Evolutionary conservation across 1,284 basidiomycete genomes (phyloP), one percentile per base, ranked within the genome.

Genomic region (Ustilago tritici): DNA sequence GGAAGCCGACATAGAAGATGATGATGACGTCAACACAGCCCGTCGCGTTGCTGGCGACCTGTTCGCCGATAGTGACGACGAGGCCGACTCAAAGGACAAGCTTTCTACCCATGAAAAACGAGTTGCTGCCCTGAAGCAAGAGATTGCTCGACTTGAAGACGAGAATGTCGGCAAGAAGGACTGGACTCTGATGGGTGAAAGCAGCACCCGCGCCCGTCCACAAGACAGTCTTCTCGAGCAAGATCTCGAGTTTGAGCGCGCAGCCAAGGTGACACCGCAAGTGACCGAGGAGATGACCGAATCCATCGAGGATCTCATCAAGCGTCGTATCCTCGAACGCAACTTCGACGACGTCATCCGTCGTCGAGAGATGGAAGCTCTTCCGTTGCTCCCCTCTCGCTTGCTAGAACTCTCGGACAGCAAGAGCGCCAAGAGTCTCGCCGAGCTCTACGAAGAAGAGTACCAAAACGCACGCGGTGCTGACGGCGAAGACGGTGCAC

Each of bases 381-480:
- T 79, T 17, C 78, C 80, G 7, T 98, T 96, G 89, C 88, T 98
- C 1, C 94, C 96, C 0, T 96, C 94, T 0, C 90, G 93, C 28
- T 89, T 94, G 76, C 91, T 98, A 71, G 95, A 98, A 84, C 89
- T 99, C 19, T 91, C 95, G 83, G 95, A 98, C 82, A 91, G 90
- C 52, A 85, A 84, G 79, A 82, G 78, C 63, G 60, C 68, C 62
- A 93, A 95, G 86, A 95, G 93, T 0, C 90, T 99, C 40, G 95
- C 95, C 8, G 93, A 99, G 87, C 93, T 98, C 68, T 99, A 99
- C 87, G 97, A 98, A 86, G 92, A 93, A 75, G 95, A 97, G 76
- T 99, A 93, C 87, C 89, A 92, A 56, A 90, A 91, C 2, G 89
- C 90, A 87, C n/a, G 90, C 88, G 61, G 68, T 50, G 66, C 49